Percentiles rank a stretch among this genome's conserved stretches.
These are phyloP conservation scores for Spiromastix sp. DNA, from an alignment of 2,329 filamentous ascomycete species.

Conservation along the genomic window DNA sequence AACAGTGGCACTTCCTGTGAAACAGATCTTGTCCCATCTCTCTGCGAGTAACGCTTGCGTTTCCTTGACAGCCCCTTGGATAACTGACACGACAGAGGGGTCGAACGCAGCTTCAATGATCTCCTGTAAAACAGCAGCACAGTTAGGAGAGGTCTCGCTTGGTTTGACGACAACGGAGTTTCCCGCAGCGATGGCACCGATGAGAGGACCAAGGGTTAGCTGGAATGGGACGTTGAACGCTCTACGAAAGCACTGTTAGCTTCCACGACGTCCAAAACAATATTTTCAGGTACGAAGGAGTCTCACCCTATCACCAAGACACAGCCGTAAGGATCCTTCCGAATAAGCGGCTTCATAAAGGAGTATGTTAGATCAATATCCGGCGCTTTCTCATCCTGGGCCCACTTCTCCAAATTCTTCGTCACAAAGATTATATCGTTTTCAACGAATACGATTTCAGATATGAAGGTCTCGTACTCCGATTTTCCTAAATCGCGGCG, in stretches of 20 bases:
- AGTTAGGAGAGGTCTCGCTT: slow-evolving; percentile 67
- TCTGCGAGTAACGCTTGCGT: slow-evolving; percentile 71
- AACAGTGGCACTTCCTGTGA: slow-evolving; percentile 70
- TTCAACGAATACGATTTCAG: slow-evolving; percentile 68
- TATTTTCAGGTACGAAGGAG: slow-evolving; percentile 3
- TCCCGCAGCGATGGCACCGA: slow-evolving; percentile 85
- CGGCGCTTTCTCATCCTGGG: slow-evolving; percentile 65
- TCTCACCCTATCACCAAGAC: slow-evolving; percentile 70
- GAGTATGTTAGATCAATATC: slow-evolving; percentile 61
- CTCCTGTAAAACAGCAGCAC: slow-evolving; percentile 69
- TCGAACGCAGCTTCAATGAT: slow-evolving; percentile 70
- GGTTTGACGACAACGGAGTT: slow-evolving; percentile 89
- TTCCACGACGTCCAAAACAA: background rate
- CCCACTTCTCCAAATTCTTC: slow-evolving; percentile 70
- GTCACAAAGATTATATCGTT: slow-evolving; percentile 72
- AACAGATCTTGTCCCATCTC: slow-evolving; percentile 98
- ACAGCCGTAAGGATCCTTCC: slow-evolving; percentile 78
- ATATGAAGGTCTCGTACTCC: slow-evolving; percentile 59
- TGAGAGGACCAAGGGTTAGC: slow-evolving; percentile 64
- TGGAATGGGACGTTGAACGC: slow-evolving; percentile 92
- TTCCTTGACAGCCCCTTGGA: slow-evolving; percentile 75
- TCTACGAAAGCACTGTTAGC: slow-evolving; percentile 25
- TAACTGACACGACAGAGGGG: slow-evolving; percentile 59
- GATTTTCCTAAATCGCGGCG: slow-evolving; percentile 70
- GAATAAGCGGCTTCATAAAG: slow-evolving; percentile 61